Conservation (phyloP, 495 filamentous ascomycete genomes). For the Trichoderma erinaceum region DNA sequence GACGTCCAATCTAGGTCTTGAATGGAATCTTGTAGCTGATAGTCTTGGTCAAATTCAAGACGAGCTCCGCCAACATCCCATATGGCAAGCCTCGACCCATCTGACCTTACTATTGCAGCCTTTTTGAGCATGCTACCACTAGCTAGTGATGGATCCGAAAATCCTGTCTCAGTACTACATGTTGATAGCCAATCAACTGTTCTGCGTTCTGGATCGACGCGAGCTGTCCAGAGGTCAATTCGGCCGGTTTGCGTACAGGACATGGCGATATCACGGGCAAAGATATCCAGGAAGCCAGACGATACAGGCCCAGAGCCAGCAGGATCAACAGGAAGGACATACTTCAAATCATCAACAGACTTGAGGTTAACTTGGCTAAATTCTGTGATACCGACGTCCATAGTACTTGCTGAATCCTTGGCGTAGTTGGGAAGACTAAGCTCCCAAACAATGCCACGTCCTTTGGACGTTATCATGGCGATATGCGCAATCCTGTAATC, state of each 20-base stretch:
- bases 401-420: slow-evolving; percentile 22
- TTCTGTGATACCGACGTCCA: slow-evolving; percentile 45
- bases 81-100: slow-evolving; percentile 73
- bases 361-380: slow-evolving; percentile 70
- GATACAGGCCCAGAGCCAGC: slow-evolving; percentile 65
- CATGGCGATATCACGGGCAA: slow-evolving; percentile 81
- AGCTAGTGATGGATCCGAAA: slow-evolving; percentile 65
- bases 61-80: slow-evolving; percentile 83
- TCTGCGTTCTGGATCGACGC: slow-evolving; percentile 50
- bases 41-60: slow-evolving; percentile 73
- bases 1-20: slow-evolving; percentile 92
- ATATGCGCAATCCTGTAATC: slow-evolving; percentile 55
- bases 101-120: slow-evolving; percentile 71
- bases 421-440: slow-evolving; percentile 47
- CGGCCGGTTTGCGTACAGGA: slow-evolving; percentile 74
- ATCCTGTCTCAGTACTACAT: slow-evolving; percentile 73
- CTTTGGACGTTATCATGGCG: slow-evolving; percentile 75
- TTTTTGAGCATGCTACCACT: slow-evolving; percentile 85
- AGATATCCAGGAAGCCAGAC: slow-evolving; percentile 81
- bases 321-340: slow-evolving; percentile 84
- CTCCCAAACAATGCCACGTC: slow-evolving; percentile 84
- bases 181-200: slow-evolving; percentile 79
- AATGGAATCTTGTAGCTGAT: slow-evolving; percentile 66
- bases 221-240: slow-evolving; percentile 80
- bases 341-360: slow-evolving; percentile 66